Evolutionary conservation across 1,284 basidiomycete genomes (phyloP), one percentile per base, ranked within the genome.

Genomic region (Cryptococcus neoformans): DNA sequence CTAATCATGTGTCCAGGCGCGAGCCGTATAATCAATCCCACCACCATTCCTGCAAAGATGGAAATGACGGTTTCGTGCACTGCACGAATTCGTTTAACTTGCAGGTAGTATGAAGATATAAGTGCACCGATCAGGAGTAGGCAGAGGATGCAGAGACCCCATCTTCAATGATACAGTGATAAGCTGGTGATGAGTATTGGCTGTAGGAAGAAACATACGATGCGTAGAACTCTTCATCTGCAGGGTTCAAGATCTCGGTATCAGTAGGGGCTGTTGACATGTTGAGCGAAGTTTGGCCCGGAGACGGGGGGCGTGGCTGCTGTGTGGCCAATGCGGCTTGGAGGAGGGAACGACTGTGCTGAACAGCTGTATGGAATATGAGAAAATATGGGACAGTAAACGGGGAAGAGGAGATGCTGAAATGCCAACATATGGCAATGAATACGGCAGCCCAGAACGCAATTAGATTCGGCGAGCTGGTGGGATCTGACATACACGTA

Each of bases 61-160:
- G 95, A 91, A 21, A 99, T 90, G 51, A 98, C 83, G 0, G 96
- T 99, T 79, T 99, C 96, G 72, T 99, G 94, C 14, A 99, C 85
- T 11, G 92, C 90, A 52, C 93, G 87, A 80, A 99, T 99, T 51
- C 89, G 84, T 77, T 94, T 93, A 72, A 98, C 89, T 81, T 97
- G 94, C 16, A 99, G 87, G 71, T 97, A 99, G 80, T 99, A 99
- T 21, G 91, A 94, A 12, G 92, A 95, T 84, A 88, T 92, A 64
- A 99, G 86, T 4, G 94, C 96, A 59, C 94, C 81, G 61, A 98
- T 91, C 62, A 99, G 87, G 40, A 99, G 85, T 58, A 92, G 78
- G 78, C 96, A 94, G 65, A 99, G 93, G 66, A 98, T 89, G 75
- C 92, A 92, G 36, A 93, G 85, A 37, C 90, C 94, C 91, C 91